Percentiles rank a stretch among this genome's conserved stretches.
Evolutionary conservation across 805 yeast genomes (phyloP).

Genomic region (Saccharomyces mikatae): DNA sequence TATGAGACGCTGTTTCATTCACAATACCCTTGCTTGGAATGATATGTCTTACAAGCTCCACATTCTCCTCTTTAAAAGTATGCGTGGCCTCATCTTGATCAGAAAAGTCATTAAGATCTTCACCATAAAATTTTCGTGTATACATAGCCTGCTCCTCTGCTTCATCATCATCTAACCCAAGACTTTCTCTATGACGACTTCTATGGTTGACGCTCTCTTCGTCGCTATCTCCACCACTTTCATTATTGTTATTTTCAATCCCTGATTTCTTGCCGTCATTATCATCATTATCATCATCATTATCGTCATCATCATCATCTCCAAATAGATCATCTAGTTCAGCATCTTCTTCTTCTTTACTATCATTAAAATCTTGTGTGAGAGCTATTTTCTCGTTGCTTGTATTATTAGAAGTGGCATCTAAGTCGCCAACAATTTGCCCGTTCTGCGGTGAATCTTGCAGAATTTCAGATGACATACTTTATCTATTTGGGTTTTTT

Average conservation of each 20-base stretch:
- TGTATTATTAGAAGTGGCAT: not conserved
- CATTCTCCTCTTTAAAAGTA: slow-evolving; percentile 30
- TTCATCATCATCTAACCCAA: slow-evolving; percentile 28
- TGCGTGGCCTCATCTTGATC: slow-evolving; percentile 31
- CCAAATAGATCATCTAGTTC: slow-evolving; percentile 39
- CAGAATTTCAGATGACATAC: not conserved
- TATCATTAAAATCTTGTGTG: slow-evolving; percentile 5
- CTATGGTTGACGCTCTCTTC: slow-evolving; percentile 11
- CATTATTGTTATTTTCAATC: slow-evolving; percentile 20
- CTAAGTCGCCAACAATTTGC: not conserved
- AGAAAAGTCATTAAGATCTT: slow-evolving; percentile 19
- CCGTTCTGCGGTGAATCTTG: not conserved
- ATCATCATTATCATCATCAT: slow-evolving; percentile 16
- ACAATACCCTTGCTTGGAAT: slow-evolving; percentile 40
- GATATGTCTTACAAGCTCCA: slow-evolving; percentile 35
- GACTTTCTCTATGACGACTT: slow-evolving; percentile 14
- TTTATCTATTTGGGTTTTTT: not conserved
- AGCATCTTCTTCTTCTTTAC: slow-evolving; percentile 27
- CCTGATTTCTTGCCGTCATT: slow-evolving; percentile 1
- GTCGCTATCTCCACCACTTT: slow-evolving; percentile 14
- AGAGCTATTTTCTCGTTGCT: not conserved
- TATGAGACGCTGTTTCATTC: slow-evolving; percentile 22
- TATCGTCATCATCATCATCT: slow-evolving; percentile 28
- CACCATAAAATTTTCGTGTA: slow-evolving; percentile 30
- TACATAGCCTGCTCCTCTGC: slow-evolving; percentile 31